Evolutionary conservation across 1,139 yeast species (phyloP).

Genomic region (Groenewaldozyma auringiensis): DNA sequence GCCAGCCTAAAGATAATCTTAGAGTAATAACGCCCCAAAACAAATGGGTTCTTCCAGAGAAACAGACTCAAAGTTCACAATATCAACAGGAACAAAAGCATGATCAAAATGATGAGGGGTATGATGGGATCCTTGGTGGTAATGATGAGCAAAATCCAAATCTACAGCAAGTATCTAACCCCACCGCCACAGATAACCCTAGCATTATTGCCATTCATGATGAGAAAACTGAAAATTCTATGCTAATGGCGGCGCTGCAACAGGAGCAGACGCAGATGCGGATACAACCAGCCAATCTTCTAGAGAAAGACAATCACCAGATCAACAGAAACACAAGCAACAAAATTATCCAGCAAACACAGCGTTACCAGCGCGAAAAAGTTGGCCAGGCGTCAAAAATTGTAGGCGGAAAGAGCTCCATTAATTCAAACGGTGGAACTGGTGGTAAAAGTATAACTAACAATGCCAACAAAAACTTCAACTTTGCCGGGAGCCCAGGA

Average conservation of each 20-base stretch:
- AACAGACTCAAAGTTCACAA: neutral
- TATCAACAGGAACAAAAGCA: neutral
- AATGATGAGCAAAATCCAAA: too few species aligned
- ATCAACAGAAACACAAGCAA: too few species aligned
- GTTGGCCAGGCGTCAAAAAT: neutral
- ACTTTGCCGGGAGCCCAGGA: neutral
- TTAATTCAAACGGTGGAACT: too few species aligned
- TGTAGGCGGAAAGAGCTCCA: neutral
- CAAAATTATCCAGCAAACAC: neutral
- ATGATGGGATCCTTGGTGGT: neutral
- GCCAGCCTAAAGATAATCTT: too few species aligned
- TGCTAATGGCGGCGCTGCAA: neutral
- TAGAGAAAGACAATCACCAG: too few species aligned
- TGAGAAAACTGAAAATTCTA: neutral
- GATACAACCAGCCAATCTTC: neutral
- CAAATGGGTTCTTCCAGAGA: too few species aligned
- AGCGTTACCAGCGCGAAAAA: neutral
- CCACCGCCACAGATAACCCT: neutral
- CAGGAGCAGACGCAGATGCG: neutral
- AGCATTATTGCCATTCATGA: neutral
- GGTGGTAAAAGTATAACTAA: neutral
- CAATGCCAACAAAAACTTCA: neutral
- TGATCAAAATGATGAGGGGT: neutral
- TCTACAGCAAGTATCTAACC: too few species aligned
- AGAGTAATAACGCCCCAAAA: too few species aligned